These are phyloP conservation scores for Chaetomium fimeti DNA, from an alignment of 495 filamentous ascomycete genomes.

Conservation along the genomic window DNA sequence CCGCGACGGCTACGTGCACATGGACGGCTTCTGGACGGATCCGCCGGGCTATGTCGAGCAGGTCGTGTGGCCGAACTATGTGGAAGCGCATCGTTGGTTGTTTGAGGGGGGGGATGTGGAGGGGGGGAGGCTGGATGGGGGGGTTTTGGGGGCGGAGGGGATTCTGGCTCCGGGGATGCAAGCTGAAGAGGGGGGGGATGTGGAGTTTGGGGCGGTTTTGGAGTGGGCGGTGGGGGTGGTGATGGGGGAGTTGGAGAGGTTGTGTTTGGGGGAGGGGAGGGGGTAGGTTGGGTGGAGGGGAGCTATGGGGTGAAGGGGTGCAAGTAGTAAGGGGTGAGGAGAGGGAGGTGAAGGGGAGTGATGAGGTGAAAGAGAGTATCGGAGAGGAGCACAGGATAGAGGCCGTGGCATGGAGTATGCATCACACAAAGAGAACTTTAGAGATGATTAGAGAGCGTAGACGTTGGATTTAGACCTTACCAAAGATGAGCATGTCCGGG, in stretches of 20 bases:
- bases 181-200: conserved; percentile 33
- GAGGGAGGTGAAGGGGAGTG: background rate
- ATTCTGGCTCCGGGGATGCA: conserved; percentile 19
- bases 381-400: background rate
- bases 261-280: conserved; percentile 17
- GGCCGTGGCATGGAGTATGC: background rate
- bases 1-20: conserved; percentile 80
- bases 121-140: conserved; percentile 47
- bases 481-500: no score
- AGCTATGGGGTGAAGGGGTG: no score
- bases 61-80: conserved; percentile 94
- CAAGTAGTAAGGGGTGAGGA: background rate
- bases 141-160: conserved; percentile 43
- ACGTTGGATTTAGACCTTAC: no score
- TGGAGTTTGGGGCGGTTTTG: conserved; percentile 51
- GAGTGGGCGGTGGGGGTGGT: conserved; percentile 56
- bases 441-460: no score
- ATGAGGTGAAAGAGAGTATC: background rate
- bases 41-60: conserved; percentile 91
- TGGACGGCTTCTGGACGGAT: conserved; percentile 90
- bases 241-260: conserved; percentile 42
- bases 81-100: conserved; percentile 70
- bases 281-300: background rate
- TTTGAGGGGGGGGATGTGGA: conserved; percentile 65
- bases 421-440: background rate